Percentiles rank a stretch among this genome's conserved stretches.
Evolutionary conservation across 176 grass and related monocot species (phyloP).

Genomic region (Urochloa ruziziensis): DNA sequence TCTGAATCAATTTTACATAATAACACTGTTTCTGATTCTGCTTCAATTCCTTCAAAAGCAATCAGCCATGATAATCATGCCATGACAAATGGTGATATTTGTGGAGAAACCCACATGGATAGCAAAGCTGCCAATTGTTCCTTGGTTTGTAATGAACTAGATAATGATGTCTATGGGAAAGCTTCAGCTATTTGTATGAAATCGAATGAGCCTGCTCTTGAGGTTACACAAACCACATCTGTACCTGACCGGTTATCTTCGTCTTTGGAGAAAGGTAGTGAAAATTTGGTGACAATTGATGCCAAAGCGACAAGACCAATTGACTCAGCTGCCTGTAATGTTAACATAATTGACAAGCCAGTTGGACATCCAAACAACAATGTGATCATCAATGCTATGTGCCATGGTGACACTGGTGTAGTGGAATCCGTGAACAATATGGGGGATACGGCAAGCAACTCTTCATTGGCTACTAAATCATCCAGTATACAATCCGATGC

Average conservation of each 20-base stretch:
- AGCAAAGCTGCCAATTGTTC: constrained; percentile 5
- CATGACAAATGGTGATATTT: neutral
- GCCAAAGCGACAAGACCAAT: constrained; percentile 28
- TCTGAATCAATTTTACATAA: constrained; percentile 32
- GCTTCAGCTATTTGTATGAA: constrained; percentile 16
- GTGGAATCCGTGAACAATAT: constrained; percentile 32
- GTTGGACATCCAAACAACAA: constrained; percentile 20
- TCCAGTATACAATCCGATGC: constrained; percentile 62
- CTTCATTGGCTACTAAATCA: constrained; percentile 53
- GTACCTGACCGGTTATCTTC: constrained; percentile 47
- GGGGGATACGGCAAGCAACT: constrained; percentile 47
- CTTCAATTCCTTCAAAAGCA: constrained; percentile 38
- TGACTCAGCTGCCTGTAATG: constrained; percentile 14
- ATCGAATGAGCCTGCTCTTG: constrained; percentile 26
- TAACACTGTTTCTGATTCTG: constrained; percentile 28
- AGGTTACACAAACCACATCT: constrained; percentile 8
- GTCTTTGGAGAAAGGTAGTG: constrained; percentile 48
- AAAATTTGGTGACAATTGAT: constrained; percentile 24
- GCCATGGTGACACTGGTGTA: constrained; percentile 16
- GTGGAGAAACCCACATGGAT: constrained; percentile 26
- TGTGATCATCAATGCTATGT: constrained; percentile 10
- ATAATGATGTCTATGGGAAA: constrained; percentile 20
- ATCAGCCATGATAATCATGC: constrained; percentile 18
- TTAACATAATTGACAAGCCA: constrained; percentile 19
- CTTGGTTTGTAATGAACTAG: constrained; percentile 9